Evolutionary conservation across 2,329 filamentous ascomycete species (phyloP).

Genomic region (Sporothrix variecibatus): DNA sequence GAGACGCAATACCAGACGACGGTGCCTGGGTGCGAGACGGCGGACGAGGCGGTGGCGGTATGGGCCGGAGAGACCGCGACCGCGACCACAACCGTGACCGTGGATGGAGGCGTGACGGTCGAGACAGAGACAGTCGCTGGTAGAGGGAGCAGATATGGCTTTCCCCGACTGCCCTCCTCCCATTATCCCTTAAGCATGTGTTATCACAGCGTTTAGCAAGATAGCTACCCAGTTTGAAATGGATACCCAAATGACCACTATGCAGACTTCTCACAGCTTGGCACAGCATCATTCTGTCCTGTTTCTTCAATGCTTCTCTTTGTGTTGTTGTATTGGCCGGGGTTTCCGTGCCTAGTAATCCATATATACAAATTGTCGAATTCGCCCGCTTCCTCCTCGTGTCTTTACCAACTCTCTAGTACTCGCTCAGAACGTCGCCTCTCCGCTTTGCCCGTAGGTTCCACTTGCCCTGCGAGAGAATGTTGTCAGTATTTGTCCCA

Average conservation of each 20-base stretch:
- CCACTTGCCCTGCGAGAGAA: constrained; percentile 71
- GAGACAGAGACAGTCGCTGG: background rate
- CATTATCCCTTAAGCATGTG: background rate
- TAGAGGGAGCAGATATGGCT: background rate
- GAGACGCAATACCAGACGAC: constrained; percentile 61
- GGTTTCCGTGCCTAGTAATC: background rate
- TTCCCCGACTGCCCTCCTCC: background rate
- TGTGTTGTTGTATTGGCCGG: constrained; percentile 6
- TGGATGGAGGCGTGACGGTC: background rate
- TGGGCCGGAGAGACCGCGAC: background rate
- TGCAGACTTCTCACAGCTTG: background rate
- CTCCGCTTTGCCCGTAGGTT: constrained; percentile 83
- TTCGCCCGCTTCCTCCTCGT: background rate
- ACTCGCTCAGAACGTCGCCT: constrained; percentile 82
- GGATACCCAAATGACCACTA: background rate
- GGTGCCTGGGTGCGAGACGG: constrained; percentile 48
- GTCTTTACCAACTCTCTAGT: constrained; percentile 47
- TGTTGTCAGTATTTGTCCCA: constrained; percentile 14
- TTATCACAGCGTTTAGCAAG: background rate
- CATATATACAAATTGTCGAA: constrained; percentile 13
- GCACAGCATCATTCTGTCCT: no score
- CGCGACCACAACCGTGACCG: background rate
- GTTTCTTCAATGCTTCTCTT: background rate
- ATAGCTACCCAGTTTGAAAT: background rate
- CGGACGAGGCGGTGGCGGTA: constrained; percentile 32